These are phyloP conservation scores for Candida sanyiensis DNA, from an alignment of 805 yeast genomes.

Conservation along the genomic window DNA sequence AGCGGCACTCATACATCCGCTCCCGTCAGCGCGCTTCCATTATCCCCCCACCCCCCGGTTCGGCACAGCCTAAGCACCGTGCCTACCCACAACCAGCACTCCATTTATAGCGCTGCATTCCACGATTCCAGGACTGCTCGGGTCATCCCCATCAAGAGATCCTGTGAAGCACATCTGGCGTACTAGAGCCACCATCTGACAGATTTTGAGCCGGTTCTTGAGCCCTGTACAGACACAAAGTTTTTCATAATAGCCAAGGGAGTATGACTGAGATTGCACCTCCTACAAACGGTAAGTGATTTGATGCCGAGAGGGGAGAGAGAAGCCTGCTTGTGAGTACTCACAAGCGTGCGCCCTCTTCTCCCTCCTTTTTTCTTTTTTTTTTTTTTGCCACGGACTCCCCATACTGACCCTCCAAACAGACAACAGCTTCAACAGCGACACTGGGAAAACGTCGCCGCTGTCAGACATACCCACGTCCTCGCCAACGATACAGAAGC, in stretches of 20 bases:
- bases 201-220: no score
- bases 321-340: no score
- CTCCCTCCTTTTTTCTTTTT: background rate
- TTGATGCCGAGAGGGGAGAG: background rate
- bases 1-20: no score
- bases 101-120: background rate
- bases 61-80: no score
- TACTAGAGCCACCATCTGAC: no score
- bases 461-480: slow-evolving; percentile 24
- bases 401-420: slow-evolving; percentile 1
- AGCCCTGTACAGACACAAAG: background rate
- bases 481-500: slow-evolving; percentile 18
- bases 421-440: slow-evolving; percentile 13
- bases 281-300: slow-evolving; percentile 11
- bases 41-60: no score
- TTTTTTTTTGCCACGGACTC: no score
- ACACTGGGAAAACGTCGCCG: slow-evolving; percentile 25
- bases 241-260: background rate
- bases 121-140: background rate
- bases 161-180: background rate
- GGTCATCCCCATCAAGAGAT: background rate
- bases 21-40: no score
- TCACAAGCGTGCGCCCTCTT: background rate
- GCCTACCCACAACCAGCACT: background rate
- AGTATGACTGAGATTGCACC: slow-evolving; percentile 21